Evolutionary conservation across 2,329 filamentous ascomycete genomes (phyloP), one percentile per base, ranked within the genome.

Genomic region (Lojkania enalia): DNA sequence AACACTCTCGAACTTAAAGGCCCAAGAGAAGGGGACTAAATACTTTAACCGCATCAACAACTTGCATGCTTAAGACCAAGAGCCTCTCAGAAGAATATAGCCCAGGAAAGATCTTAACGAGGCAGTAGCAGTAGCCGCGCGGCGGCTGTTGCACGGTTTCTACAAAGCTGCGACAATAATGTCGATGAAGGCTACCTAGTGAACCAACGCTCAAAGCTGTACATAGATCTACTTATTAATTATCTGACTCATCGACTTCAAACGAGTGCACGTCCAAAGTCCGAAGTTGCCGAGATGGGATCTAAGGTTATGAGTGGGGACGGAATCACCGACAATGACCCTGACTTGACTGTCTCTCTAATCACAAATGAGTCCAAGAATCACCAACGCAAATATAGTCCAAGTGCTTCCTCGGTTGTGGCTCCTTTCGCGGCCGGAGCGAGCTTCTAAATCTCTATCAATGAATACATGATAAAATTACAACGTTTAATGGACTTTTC

Each of bases 141-240:
- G 23, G 23, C 23, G 7, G 23, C 23, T n/a, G n/a, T 27, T n/a
- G 23, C 23, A 9, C 23, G n/a, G n/a, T 9, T 27, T 27, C n/a
- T 7, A 7, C 23, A 27, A n/a, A 27, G 23, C 23, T 27, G 31
- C 16, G 15, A 9, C 7, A 15, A 35, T 9, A 15, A 15, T 35
- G 31, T 35, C 31, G 31, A 35, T 18, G 31, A 35, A 35, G 16
- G 31, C 31, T n/a, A n/a, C n/a, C 16, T 18, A 15, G 31, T 15
- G 31, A 15, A 35, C 13, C 31, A 35, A 35, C 31, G 16, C 31
- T 35, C 31, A 15, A 35, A 18, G 16, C 31, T 9, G 9, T 18
- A 35, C 15, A 35, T 35, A 15, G 31, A 35, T 9, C 31, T 35
- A 9, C 31, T 35, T 35, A 19, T 37, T 20, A 15, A 37, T 23